These are phyloP conservation scores for Raphanus hybrid DNA, from an alignment of 441 rosid genomes.

Conservation along the genomic window DNA sequence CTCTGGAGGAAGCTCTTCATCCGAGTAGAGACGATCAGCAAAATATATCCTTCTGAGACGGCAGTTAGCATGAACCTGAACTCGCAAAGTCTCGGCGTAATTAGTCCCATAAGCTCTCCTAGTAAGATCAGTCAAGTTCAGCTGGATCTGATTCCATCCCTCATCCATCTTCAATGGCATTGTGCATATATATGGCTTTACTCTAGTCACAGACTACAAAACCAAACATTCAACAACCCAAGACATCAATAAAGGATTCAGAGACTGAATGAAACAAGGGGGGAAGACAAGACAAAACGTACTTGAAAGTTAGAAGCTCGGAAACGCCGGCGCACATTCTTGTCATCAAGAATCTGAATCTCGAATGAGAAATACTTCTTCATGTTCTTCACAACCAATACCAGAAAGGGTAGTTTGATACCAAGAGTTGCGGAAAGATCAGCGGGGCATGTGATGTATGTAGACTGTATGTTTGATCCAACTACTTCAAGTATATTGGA, in stretches of 20 bases:
- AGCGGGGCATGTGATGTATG: constrained; percentile 90
- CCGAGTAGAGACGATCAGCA: constrained; percentile 89
- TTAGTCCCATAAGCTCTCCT: constrained; percentile 96
- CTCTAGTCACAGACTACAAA: constrained; percentile 83
- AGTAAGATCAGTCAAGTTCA: constrained; percentile 89
- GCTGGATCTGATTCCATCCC: constrained; percentile 97
- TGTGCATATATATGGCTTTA: constrained; percentile 95
- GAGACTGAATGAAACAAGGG: constrained; percentile 32
- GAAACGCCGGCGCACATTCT: constrained; percentile 94
- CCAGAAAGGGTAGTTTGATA: constrained; percentile 93
- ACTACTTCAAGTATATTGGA: constrained; percentile 90
- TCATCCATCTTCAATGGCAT: constrained; percentile 97
- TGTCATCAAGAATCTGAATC: constrained; percentile 94
- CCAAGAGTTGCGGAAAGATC: constrained; percentile 94
- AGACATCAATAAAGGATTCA: constrained; percentile 16
- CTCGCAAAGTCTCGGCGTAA: constrained; percentile 90
- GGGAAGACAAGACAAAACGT: constrained; percentile 53
- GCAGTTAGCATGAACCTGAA: constrained; percentile 97
- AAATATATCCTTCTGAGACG: constrained; percentile 90
- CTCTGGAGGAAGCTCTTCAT: constrained; percentile 97
- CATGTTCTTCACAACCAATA: constrained; percentile 88
- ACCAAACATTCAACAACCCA: not conserved
- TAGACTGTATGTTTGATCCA: constrained; percentile 86
- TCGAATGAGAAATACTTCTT: constrained; percentile 93
- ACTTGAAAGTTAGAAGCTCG: constrained; percentile 99